These are phyloP conservation scores for Moringa oleifera DNA, from an alignment of 345 rosid genomes.

Conservation along the genomic window DNA sequence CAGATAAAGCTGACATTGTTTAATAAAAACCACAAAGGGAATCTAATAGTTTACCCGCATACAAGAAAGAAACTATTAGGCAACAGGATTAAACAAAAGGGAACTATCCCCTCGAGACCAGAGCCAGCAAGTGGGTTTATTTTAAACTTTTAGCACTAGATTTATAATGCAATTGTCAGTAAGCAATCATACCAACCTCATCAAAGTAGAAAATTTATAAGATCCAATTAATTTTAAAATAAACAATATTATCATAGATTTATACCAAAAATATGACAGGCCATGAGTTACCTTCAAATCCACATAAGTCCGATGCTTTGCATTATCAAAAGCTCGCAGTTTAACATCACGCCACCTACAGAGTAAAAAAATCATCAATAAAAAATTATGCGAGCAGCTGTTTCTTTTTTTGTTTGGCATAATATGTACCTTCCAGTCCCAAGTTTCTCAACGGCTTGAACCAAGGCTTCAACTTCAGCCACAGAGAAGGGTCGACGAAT, in stretches of 20 bases:
- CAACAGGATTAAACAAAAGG: conserved; percentile 12
- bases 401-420: background rate
- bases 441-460: conserved; percentile 96
- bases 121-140: background rate
- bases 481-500: conserved; percentile 99
- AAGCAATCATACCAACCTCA: too few relatives aligned
- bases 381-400: background rate
- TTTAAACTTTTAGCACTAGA: conserved; percentile 7
- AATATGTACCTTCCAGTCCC: conserved; percentile 88
- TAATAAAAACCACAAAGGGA: conserved; percentile 2
- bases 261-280: background rate
- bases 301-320: conserved; percentile 92
- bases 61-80: conserved; percentile 28
- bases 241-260: background rate
- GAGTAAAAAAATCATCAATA: conserved; percentile 6
- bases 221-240: background rate
- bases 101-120: conserved; percentile 16
- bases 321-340: conserved; percentile 82
- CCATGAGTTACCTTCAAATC: conserved; percentile 68
- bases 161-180: background rate
- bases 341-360: conserved; percentile 98
- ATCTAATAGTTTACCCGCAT: conserved; percentile 27
- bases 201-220: too few relatives aligned
- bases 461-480: conserved; percentile 92
- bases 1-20: conserved; percentile 15